A percentile compares a stretch with the other conserved stretches of the same genome.
These are phyloP conservation scores for Fusarium neocosmosporiellum DNA, from an alignment of 2,329 filamentous ascomycete genomes.

Conservation along the genomic window DNA sequence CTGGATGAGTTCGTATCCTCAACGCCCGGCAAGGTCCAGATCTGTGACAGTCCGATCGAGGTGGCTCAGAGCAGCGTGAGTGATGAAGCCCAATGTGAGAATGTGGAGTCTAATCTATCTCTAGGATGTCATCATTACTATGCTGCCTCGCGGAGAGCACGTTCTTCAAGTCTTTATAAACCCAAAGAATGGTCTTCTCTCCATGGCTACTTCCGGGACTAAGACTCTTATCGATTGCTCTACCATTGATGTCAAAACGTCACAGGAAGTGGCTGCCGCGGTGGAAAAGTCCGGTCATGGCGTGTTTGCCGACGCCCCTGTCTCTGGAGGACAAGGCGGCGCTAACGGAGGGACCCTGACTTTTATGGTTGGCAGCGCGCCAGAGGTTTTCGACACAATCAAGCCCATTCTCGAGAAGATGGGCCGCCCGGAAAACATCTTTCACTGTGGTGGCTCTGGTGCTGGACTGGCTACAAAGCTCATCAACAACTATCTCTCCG, in stretches of 20 bases:
- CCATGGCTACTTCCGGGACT: neutral
- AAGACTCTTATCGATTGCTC: slow-evolving; percentile 19
- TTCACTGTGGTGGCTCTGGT: slow-evolving; percentile 20
- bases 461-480: slow-evolving; percentile 26
- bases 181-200: slow-evolving; percentile 4
- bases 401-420: slow-evolving; percentile 4
- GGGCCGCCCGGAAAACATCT: slow-evolving; percentile 15
- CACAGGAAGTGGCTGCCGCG: neutral
- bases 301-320: slow-evolving; percentile 26
- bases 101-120: neutral
- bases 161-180: slow-evolving; percentile 9
- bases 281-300: slow-evolving; percentile 4
- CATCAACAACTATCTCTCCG: slow-evolving; percentile 31
- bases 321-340: slow-evolving; percentile 19
- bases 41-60: neutral
- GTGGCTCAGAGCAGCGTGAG: neutral
- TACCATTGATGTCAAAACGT: slow-evolving; percentile 13
- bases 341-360: slow-evolving; percentile 23
- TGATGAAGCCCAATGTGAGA: neutral
- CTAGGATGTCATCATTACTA: slow-evolving; percentile 20
- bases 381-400: neutral
- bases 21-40: neutral
- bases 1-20: neutral
- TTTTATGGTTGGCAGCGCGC: slow-evolving; percentile 25
- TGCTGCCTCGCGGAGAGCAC: slow-evolving; percentile 10